Evolutionary conservation across 2,329 filamentous ascomycete species (phyloP).

Genomic region (Bipolaris cookei): DNA sequence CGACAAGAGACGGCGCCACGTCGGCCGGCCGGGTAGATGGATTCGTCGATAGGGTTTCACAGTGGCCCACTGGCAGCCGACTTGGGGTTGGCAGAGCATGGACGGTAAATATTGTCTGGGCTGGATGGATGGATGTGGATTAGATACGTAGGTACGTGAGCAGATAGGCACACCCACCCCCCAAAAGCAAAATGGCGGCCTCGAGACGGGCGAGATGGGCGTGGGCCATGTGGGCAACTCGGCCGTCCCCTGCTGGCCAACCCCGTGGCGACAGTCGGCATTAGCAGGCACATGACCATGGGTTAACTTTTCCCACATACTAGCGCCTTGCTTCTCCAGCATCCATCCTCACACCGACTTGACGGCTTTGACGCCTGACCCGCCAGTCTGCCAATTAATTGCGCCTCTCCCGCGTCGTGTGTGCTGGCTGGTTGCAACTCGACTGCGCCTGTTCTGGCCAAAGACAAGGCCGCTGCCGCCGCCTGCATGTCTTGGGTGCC

Average conservation of each 20-base stretch:
- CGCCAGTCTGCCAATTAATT: constrained; percentile 8
- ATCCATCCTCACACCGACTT: constrained; percentile 10
- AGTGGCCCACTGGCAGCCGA: too few species aligned
- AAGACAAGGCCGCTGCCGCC: constrained; percentile 18
- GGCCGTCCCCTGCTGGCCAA: background rate
- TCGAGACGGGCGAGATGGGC: background rate
- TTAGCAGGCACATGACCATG: constrained; percentile 9
- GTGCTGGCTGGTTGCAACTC: constrained; percentile 8
- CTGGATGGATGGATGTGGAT: too few species aligned
- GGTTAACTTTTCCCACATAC: background rate
- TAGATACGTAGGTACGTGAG: too few species aligned
- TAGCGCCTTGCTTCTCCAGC: constrained; percentile 9
- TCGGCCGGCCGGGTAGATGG: constrained; percentile 9
- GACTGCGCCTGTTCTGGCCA: constrained; percentile 2
- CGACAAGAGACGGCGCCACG: constrained; percentile 13
- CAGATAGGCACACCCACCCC: too few species aligned
- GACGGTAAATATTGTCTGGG: background rate
- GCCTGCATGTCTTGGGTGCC: constrained; percentile 26
- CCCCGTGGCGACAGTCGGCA: constrained; percentile 3
- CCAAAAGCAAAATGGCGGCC: background rate
- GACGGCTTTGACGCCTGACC: constrained; percentile 14
- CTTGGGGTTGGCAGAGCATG: background rate
- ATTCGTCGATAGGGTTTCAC: too few species aligned
- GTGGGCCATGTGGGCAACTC: background rate
- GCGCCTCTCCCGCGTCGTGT: constrained; percentile 8